Percentiles rank a stretch among this genome's conserved stretches.
Evolutionary conservation across 2,329 filamentous ascomycete species (phyloP).

Genomic region (Cercospora sp.): DNA sequence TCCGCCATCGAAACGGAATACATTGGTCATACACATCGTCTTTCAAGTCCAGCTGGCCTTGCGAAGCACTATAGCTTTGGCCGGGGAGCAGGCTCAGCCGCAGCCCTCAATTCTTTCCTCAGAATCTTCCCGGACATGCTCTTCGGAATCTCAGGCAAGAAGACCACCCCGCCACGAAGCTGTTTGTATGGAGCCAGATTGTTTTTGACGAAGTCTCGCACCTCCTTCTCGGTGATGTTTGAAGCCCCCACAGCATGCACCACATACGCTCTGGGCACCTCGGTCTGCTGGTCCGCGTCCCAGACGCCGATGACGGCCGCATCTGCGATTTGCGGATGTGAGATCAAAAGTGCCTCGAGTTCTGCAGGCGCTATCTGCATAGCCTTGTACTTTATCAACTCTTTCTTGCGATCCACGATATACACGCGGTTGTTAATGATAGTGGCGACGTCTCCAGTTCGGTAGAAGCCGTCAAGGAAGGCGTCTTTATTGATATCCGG

Average conservation of each 20-base stretch:
- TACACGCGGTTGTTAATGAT: conserved; percentile 36
- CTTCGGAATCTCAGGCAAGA: conserved; percentile 59
- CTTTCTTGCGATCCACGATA: conserved; percentile 42
- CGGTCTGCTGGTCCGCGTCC: conserved; percentile 53
- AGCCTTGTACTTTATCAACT: conserved; percentile 42
- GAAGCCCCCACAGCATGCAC: background rate
- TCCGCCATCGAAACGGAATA: too few species aligned
- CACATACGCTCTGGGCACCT: conserved; percentile 47
- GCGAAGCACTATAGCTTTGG: background rate
- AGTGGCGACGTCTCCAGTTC: conserved; percentile 39
- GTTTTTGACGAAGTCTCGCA: conserved; percentile 52
- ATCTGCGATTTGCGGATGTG: conserved; percentile 69
- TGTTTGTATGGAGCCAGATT: conserved; percentile 57
- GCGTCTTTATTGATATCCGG: conserved; percentile 7
- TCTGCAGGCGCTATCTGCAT: conserved; percentile 38
- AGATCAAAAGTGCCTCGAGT: conserved; percentile 27
- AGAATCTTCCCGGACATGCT: conserved; percentile 64
- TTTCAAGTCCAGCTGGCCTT: too few species aligned
- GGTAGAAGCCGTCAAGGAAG: conserved; percentile 41
- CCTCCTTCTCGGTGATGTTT: background rate
- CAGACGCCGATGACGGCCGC: conserved; percentile 75
- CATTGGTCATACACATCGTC: too few species aligned
- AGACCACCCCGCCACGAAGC: conserved; percentile 60
- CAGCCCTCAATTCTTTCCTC: conserved; percentile 43
- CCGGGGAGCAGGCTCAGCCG: background rate